These are phyloP conservation scores for Coniochaeta hoffmannii DNA, from an alignment of 2,329 filamentous ascomycete species.

Conservation along the genomic window DNA sequence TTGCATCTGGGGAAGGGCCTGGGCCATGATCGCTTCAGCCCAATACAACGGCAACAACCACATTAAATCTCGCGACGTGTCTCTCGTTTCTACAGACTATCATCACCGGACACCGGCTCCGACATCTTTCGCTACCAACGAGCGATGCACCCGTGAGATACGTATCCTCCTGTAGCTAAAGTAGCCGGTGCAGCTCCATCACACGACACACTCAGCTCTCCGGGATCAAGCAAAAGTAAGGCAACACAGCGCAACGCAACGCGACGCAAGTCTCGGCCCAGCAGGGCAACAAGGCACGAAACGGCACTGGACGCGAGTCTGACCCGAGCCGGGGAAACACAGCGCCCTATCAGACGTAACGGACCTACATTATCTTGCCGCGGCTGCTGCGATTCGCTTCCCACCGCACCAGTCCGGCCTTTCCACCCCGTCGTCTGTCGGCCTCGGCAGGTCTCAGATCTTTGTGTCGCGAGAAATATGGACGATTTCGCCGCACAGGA, in stretches of 20 bases:
- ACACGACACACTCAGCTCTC: neutral
- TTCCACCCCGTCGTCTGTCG: neutral
- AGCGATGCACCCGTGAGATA: neutral
- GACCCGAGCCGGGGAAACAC: neutral
- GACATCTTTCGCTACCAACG: neutral
- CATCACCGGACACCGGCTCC: neutral
- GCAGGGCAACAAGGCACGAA: neutral
- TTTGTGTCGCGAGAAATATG: constrained; percentile 9
- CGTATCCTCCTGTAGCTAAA: neutral
- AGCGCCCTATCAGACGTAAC: neutral
- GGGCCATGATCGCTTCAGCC: neutral
- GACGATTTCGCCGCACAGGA: constrained; percentile 30
- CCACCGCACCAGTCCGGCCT: neutral
- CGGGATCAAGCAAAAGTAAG: too few species aligned
- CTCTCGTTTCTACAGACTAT: neutral
- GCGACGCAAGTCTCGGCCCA: neutral
- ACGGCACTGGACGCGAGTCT: neutral
- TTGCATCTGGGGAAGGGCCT: neutral
- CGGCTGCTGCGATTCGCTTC: neutral
- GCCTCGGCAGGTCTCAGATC: neutral
- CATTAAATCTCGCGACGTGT: neutral
- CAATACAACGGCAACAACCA: neutral
- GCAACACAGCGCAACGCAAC: neutral
- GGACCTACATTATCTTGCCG: neutral
- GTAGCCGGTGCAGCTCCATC: too few species aligned